These are phyloP conservation scores for Alternaria ethzedia DNA, from an alignment of 2,329 filamentous ascomycete genomes.

Conservation along the genomic window DNA sequence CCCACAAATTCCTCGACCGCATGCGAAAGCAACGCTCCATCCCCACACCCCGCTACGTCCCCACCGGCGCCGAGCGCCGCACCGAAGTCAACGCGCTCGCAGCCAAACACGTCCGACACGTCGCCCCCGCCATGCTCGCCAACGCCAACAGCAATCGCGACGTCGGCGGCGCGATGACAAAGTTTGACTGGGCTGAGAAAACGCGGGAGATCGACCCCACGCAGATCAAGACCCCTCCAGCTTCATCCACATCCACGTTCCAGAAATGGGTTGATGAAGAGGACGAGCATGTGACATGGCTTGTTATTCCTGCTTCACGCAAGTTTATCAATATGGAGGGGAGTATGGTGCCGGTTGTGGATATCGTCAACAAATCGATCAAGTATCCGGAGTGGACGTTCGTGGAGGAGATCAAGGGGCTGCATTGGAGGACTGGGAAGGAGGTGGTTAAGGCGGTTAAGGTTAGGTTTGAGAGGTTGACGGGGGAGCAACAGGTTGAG, in stretches of 20 bases:
- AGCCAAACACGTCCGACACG: not conserved
- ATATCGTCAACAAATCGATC: not conserved
- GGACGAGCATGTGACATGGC: not conserved
- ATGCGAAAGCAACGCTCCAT: not conserved
- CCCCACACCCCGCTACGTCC: not conserved
- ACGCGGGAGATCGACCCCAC: not conserved
- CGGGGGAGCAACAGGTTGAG: not conserved
- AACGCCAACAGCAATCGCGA: not conserved
- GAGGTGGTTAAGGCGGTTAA: not conserved
- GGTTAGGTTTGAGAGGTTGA: not conserved
- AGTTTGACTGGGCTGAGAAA: not conserved
- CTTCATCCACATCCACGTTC: too few relatives aligned
- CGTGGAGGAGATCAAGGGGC: not conserved
- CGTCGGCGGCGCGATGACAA: not conserved
- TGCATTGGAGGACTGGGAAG: not conserved
- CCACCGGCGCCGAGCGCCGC: not conserved
- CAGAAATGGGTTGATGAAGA: not conserved
- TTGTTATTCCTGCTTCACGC: not conserved
- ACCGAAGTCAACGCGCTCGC: not conserved
- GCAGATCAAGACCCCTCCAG: not conserved
- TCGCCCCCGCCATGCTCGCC: not conserved
- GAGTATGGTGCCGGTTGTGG: not conserved
- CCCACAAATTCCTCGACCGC: not conserved
- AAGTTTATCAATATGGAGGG: not conserved
- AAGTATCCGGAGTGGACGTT: not conserved